These are phyloP conservation scores for Phytophthora foliorum DNA, from an alignment of 352 stramenopile species.

Conservation along the genomic window DNA sequence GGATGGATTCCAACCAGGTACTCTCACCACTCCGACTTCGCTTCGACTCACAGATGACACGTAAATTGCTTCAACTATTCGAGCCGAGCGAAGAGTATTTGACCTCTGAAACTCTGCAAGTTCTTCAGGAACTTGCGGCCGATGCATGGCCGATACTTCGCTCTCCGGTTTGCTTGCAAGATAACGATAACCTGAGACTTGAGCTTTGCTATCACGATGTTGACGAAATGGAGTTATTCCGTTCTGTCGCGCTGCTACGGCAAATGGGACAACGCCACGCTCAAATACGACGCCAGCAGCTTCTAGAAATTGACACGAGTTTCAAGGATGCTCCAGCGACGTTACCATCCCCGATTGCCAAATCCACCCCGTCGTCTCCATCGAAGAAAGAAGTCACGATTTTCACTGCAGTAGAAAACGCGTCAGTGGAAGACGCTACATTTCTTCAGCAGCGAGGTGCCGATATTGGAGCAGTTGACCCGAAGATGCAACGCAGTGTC, in stretches of 20 bases:
- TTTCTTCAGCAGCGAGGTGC: conserved; percentile 59
- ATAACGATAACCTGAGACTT: conserved; percentile 20
- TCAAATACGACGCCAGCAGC: conserved; percentile 51
- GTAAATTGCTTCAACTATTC: conserved; percentile 54
- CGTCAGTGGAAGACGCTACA: conserved; percentile 62
- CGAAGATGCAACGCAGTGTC: conserved; percentile 51
- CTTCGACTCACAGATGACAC: conserved; percentile 53
- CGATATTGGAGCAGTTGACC: conserved; percentile 52
- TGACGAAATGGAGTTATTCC: conserved; percentile 61
- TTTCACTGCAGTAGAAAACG: conserved; percentile 64
- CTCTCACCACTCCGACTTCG: conserved; percentile 32
- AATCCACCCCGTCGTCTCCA: conserved; percentile 24
- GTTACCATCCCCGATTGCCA: not conserved
- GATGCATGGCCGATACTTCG: conserved; percentile 50
- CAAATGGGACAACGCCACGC: conserved; percentile 59
- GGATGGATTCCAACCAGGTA: not conserved
- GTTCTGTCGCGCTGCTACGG: conserved; percentile 46
- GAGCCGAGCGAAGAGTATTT: conserved; percentile 41
- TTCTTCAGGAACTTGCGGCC: conserved; percentile 43
- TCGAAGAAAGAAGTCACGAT: conserved; percentile 49
- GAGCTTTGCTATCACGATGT: conserved; percentile 50
- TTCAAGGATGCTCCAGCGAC: not conserved
- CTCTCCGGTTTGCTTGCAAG: conserved; percentile 28
- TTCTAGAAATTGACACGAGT: conserved; percentile 33
- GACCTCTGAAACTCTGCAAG: conserved; percentile 34